A percentile compares a stretch with the other conserved stretches of the same genome.
phyloP scores from a whole-genome alignment of 2,329 filamentous ascomycete species.

The Venturia pyrina region DNA sequence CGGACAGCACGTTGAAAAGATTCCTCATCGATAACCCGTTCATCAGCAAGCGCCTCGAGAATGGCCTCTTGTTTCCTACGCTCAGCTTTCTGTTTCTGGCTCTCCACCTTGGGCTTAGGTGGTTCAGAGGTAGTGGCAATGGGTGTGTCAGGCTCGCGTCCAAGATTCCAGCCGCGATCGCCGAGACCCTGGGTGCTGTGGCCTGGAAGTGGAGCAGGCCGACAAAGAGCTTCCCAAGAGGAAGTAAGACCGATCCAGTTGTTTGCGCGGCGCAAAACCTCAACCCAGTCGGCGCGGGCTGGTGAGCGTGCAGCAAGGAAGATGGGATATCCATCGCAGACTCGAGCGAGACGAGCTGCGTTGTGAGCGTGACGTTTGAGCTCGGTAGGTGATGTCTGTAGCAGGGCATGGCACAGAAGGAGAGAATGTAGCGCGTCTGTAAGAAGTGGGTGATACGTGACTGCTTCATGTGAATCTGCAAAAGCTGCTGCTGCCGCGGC shows the following conservation, averaged over 20 bases:
- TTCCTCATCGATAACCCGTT: constrained; percentile 57
- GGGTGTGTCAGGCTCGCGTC: background rate
- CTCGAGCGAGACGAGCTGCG: constrained; percentile 62
- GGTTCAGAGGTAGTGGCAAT: background rate
- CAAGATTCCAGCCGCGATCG: constrained; percentile 8
- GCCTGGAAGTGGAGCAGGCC: constrained; percentile 33
- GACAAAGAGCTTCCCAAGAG: constrained; percentile 63
- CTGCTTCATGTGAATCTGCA: constrained; percentile 47
- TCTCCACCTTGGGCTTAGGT: constrained; percentile 23
- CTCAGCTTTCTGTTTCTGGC: constrained; percentile 46
- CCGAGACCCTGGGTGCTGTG: constrained; percentile 13
- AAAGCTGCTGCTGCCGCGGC: constrained; percentile 27
- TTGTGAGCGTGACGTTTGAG: constrained; percentile 72
- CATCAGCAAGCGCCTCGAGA: constrained; percentile 56
- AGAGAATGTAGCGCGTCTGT: constrained; percentile 70
- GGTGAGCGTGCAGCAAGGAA: constrained; percentile 65
- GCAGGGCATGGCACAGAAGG: constrained; percentile 66
- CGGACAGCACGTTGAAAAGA: constrained; percentile 54
- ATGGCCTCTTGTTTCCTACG: constrained; percentile 55
- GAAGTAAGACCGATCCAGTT: constrained; percentile 59
- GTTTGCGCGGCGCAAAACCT: constrained; percentile 55
- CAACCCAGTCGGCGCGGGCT: constrained; percentile 69
- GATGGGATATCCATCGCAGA: constrained; percentile 71
- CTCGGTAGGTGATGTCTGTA: constrained; percentile 70
- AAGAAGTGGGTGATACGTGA: constrained; percentile 74